Conservation (phyloP, 306 rosid genomes). For the Acmispon strigosus region DNA sequence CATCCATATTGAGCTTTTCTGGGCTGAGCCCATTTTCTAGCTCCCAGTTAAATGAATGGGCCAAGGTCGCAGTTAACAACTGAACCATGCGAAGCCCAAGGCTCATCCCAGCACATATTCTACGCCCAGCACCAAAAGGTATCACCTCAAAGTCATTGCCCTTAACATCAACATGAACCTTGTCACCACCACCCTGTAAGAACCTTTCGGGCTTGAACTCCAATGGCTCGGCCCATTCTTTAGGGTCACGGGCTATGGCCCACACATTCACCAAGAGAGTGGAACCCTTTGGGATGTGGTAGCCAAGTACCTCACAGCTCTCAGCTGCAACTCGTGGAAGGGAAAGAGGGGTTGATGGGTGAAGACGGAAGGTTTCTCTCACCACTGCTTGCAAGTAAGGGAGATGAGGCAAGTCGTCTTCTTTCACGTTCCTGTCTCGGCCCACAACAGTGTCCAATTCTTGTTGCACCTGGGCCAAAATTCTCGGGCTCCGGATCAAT, state of each 20-base stretch:
- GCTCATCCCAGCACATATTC: conserved; percentile 68
- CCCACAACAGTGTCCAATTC: neutral
- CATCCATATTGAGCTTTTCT: conserved; percentile 67
- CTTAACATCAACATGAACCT: no score
- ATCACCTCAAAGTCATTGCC: conserved; percentile 73
- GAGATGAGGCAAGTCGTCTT: neutral
- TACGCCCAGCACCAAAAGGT: conserved; percentile 77
- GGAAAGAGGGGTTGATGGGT: no score
- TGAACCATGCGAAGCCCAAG: conserved; percentile 71
- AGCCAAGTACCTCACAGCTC: no score
- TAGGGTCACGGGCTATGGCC: no score
- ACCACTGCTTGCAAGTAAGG: no score
- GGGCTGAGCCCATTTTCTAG: conserved; percentile 35
- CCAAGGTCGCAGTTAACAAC: conserved; percentile 42
- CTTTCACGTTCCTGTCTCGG: neutral
- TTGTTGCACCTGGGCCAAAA: neutral
- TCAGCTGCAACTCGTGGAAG: no score
- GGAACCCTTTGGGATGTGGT: no score
- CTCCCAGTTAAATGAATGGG: conserved; percentile 56
- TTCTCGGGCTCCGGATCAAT: neutral
- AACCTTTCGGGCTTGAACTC: no score
- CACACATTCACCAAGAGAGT: no score
- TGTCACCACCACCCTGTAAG: no score
- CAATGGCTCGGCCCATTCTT: no score
- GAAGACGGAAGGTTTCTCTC: no score